A percentile compares a stretch with the other conserved stretches of the same genome.
Evolutionary conservation across 2,329 filamentous ascomycete genomes (phyloP).

Genomic region (Fusarium cyanostomum): DNA sequence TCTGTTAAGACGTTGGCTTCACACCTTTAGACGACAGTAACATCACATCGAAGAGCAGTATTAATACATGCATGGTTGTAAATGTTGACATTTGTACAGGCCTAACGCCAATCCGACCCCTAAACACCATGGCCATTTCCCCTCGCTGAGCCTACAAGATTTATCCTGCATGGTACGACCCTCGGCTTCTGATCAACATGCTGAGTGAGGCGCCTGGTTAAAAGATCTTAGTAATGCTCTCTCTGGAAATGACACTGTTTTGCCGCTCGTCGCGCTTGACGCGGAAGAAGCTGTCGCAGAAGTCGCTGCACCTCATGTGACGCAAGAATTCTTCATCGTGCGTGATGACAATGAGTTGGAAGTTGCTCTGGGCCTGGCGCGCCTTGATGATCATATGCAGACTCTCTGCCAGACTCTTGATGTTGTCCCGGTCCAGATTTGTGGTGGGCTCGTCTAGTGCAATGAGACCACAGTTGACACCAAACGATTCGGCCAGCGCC

Average conservation of each 20-base stretch:
- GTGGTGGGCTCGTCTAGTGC: conserved; percentile 98
- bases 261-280: conserved; percentile 85
- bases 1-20: not conserved
- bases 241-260: conserved; percentile 84
- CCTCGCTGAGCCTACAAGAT: conserved; percentile 9
- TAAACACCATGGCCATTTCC: not conserved
- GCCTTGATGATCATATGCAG: conserved; percentile 87
- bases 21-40: not conserved
- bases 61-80: not conserved
- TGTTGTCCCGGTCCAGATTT: conserved; percentile 95
- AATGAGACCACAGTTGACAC: conserved; percentile 93
- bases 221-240: conserved; percentile 64
- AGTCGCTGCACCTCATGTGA: conserved; percentile 93
- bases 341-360: conserved; percentile 98
- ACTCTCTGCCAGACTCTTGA: conserved; percentile 84
- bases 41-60: not conserved
- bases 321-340: conserved; percentile 97
- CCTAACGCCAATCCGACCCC: conserved; percentile 1
- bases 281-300: conserved; percentile 90
- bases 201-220: conserved; percentile 23
- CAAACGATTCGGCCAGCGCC: conserved; percentile 95
- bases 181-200: not conserved
- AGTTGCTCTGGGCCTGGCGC: conserved; percentile 87
- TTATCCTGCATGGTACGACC: not conserved
- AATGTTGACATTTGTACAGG: conserved; percentile 12